Evolutionary conservation across 768 basidiomycete genomes (phyloP).

Genomic region (Pleurotus citrinopileatus): DNA sequence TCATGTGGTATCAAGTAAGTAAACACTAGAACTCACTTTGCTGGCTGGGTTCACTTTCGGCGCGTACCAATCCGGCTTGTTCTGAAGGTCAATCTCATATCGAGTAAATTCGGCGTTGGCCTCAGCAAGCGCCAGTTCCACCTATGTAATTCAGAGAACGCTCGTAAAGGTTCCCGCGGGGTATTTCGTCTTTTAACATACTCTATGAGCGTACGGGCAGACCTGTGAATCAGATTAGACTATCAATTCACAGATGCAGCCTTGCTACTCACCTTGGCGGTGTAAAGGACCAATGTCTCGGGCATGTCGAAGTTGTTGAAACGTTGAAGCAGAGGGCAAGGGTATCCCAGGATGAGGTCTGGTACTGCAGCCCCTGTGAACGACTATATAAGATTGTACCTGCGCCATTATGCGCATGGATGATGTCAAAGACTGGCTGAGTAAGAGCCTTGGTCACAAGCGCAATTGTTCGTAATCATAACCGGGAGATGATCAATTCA

Average conservation of each 20-base stretch:
- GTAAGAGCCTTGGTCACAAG: not conserved
- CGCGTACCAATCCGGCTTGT: slow-evolving; percentile 72
- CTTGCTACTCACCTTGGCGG: not conserved
- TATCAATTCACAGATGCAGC: not conserved
- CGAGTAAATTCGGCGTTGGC: slow-evolving; percentile 43
- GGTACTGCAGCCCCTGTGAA: not conserved
- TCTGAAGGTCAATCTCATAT: slow-evolving; percentile 56
- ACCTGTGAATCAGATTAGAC: not conserved
- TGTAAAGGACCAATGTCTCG: slow-evolving; percentile 3
- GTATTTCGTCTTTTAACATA: not conserved
- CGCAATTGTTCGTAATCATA: too few species aligned
- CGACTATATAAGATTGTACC: not conserved
- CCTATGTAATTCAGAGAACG: slow-evolving; percentile 28
- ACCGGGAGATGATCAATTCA: too few species aligned
- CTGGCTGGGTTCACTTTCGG: slow-evolving; percentile 62
- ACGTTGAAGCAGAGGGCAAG: too few species aligned
- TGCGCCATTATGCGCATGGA: not conserved
- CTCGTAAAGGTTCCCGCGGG: not conserved
- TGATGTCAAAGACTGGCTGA: slow-evolving; percentile 9
- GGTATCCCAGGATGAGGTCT: too few species aligned
- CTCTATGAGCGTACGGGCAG: slow-evolving; percentile 4
- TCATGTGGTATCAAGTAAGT: slow-evolving; percentile 10
- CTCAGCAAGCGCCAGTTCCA: slow-evolving; percentile 62
- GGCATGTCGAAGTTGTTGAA: not conserved
- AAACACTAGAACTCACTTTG: slow-evolving; percentile 46